Evolutionary conservation across 768 basidiomycete species (phyloP), one percentile per base, ranked within the genome.

Genomic region (Termitomyces sp.): DNA sequence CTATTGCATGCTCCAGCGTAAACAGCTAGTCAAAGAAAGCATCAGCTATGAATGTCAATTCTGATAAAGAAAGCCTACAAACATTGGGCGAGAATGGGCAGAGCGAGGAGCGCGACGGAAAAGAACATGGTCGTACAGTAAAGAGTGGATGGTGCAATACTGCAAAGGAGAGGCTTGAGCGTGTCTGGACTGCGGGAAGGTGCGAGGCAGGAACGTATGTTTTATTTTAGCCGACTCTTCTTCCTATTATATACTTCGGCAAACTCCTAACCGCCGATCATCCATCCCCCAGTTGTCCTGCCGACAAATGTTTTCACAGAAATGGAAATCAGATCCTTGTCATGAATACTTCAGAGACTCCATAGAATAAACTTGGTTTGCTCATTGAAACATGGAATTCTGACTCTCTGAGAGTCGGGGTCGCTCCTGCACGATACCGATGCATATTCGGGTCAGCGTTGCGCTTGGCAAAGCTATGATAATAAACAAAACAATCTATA

Each of bases 1-100:
- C 89, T 83, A n/a, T 78, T 73, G 67, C 89, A 90, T 45, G 71
- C 64, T 52, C 59, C 60, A 36, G 77, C 78, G 56, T 73, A 60
- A 12, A 63, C 69, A 47, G 67, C 71, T 73, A 54, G 53, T 33
- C n/a, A 22, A 44, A 38, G 20, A 44, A 33, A 38, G 44, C 10
- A 33, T 60, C 40, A 61, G 53, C 14, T 60, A 9, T 42, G 4
- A 32, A 48, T 36, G 28, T 26, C 43, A 30, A 52, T 59, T 20
- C 46, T 18, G 13, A 22, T 3, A 24, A 16, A 20, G 44, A 42
- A 22, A 43, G 35, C 50, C 16, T 28, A 69, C 74, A 61, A 62
- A 79, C 82, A 68, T 60, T 76, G 75, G 47, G 73, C 76, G 63
- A 83, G 55, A 57, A 82, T 59, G 59, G 80, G 77, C 57, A 79